A percentile compares a stretch with the other conserved stretches of the same genome.
Conservation (phyloP, 495 filamentous ascomycete species). For the Neurospora africana region DNA sequence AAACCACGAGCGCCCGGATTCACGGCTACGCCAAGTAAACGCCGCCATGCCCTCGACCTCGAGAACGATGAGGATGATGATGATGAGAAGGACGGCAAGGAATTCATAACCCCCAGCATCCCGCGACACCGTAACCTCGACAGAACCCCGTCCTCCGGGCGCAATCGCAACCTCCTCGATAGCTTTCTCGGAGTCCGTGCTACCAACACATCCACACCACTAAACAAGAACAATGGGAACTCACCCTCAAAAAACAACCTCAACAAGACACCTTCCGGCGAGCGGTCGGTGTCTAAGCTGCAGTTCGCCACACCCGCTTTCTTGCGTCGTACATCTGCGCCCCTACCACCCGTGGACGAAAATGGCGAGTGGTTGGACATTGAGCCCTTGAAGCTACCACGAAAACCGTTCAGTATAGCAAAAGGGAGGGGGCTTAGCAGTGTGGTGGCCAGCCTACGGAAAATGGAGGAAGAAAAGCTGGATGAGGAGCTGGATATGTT, state of each 20-base stretch:
- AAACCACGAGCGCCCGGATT: neutral
- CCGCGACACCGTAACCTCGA: neutral
- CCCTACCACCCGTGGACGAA: conserved; percentile 35
- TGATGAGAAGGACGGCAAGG: conserved; percentile 12
- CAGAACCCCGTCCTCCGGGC: conserved; percentile 46
- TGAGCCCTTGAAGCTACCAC: conserved; percentile 45
- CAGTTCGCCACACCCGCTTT: conserved; percentile 64
- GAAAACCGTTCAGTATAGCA: conserved; percentile 36
- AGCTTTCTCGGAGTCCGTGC: conserved; percentile 35
- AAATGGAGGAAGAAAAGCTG: conserved; percentile 65
- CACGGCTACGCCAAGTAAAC: conserved; percentile 1
- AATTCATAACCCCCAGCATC: neutral
- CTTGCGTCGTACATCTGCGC: conserved; percentile 45
- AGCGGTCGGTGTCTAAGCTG: conserved; percentile 33
- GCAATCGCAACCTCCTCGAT: conserved; percentile 51
- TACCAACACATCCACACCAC: conserved; percentile 38
- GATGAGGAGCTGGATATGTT: conserved; percentile 78
- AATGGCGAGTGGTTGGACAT: conserved; percentile 31
- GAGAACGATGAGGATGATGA: conserved; percentile 15
- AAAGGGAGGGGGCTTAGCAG: conserved; percentile 64
- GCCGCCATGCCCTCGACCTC: conserved; percentile 24
- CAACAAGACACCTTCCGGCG: conserved; percentile 12
- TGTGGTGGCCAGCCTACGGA: conserved; percentile 65
- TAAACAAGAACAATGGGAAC: conserved; percentile 25
- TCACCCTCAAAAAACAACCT: conserved; percentile 31